Evolutionary conservation across 2,329 filamentous ascomycete species (phyloP), one percentile per base, ranked within the genome.

Genomic region (Trichothecium roseum): DNA sequence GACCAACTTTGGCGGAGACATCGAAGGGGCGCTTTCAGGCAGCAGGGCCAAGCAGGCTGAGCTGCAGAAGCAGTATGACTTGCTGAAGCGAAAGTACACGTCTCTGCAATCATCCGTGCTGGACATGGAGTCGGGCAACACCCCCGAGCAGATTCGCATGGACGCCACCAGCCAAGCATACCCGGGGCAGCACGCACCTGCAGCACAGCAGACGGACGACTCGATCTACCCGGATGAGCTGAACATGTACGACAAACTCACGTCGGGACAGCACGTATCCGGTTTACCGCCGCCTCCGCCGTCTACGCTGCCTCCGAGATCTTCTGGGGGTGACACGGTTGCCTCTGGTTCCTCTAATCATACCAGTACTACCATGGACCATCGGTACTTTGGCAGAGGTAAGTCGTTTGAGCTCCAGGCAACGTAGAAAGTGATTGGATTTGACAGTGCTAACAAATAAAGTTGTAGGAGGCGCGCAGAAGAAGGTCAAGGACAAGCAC

Each of bases 41-140:
- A 72, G 65, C 45, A 59, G 68, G 32, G 61, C 64, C 1, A 72
- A 69, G 50, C 68, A 75, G 40, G 56, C 61, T 1, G 70, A 74
- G 44, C 51, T 75, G 40, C 67, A 72, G 45, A 68, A 62, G 47
- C 69, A 71, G 39, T 63, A 71, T 45, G 55, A 56, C 31, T 55
- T 64, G 15, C 55, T 76, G 33, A 59, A 60, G 45, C 64, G 62
- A 35, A 72, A 71, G 45, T 72, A 72, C 47, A 67, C 62, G 10
- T 61, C 62, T 2, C 52, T 74, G 15, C 67, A 76, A 49, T 65
- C 63, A 8, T 62, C 61, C 2, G 45, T 73, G 5, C 48, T 72
- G 29, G 67, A 72, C 34, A 56, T 69, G 53, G 58, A 62, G 40
- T 57, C 60, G 7, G 56, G 54, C 16, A 40, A 49, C 26, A 44